A percentile compares a stretch with the other conserved stretches of the same genome.
Evolutionary conservation across 1,139 yeast genomes (phyloP).

Genomic region (Saccharomyces pastorianus): DNA sequence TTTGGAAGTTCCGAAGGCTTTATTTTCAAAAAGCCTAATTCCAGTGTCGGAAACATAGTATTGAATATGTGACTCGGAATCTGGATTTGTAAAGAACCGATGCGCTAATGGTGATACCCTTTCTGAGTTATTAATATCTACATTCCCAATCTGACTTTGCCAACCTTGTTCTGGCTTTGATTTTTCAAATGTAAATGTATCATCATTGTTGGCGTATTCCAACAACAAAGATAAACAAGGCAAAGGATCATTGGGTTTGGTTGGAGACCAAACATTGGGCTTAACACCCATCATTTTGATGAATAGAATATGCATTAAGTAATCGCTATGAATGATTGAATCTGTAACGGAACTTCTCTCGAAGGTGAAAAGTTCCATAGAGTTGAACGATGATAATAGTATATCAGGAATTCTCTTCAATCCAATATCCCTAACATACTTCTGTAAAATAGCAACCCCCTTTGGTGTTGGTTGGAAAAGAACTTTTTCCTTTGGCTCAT

Average conservation of each 20-base stretch:
- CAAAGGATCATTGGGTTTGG: conserved; percentile 37
- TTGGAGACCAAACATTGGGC: conserved; percentile 67
- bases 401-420: conserved; percentile 42
- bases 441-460: conserved; percentile 64
- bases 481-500: conserved; percentile 36
- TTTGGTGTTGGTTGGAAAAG: conserved; percentile 83
- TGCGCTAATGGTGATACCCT: conserved; percentile 63
- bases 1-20: conserved; percentile 30
- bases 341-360: conserved; percentile 61
- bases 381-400: conserved; percentile 49
- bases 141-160: conserved; percentile 11
- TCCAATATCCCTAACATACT: conserved; percentile 54
- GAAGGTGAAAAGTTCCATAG: conserved; percentile 62
- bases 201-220: conserved; percentile 27
- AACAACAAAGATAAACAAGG: conserved; percentile 32
- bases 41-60: conserved; percentile 68
- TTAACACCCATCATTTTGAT: conserved; percentile 51
- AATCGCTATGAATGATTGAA: conserved; percentile 54
- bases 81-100: conserved; percentile 78
- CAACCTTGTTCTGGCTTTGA: conserved; percentile 7
- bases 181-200: conserved; percentile 27
- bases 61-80: conserved; percentile 72
- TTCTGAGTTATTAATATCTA: conserved; percentile 13
- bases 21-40: conserved; percentile 47
- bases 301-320: conserved; percentile 59